phyloP scores from a whole-genome alignment of 306 rosid genomes.

The Geum urbanum region DNA sequence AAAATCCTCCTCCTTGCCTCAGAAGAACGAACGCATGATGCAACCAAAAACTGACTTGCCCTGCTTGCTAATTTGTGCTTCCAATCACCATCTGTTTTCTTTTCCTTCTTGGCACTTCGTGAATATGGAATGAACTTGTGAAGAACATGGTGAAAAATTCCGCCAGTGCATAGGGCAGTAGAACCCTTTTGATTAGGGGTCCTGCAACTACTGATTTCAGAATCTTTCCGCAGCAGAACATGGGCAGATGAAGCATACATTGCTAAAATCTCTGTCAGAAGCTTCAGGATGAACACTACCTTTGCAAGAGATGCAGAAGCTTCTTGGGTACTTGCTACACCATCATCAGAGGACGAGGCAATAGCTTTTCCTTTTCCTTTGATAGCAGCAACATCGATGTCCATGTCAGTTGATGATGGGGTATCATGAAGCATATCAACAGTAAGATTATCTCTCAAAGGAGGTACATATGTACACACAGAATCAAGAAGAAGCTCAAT shows the following conservation, averaged over 20 bases:
- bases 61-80: conserved; percentile 92
- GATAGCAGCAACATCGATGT: conserved; percentile 66
- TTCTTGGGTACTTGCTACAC: conserved; percentile 51
- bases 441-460: conserved; percentile 52
- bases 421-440: conserved; percentile 36
- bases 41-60: conserved; percentile 85
- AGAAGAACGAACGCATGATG: conserved; percentile 87
- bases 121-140: conserved; percentile 66
- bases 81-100: conserved; percentile 89
- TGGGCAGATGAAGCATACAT: conserved; percentile 87
- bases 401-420: conserved; percentile 71
- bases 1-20: conserved; percentile 92
- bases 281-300: conserved; percentile 80
- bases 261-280: conserved; percentile 72
- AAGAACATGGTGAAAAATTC: conserved; percentile 79
- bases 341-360: conserved; percentile 53
- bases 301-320: conserved; percentile 86
- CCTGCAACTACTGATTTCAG: conserved; percentile 61
- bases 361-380: conserved; percentile 92
- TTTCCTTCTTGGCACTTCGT: conserved; percentile 69
- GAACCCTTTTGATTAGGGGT: conserved; percentile 51
- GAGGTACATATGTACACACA: conserved; percentile 60
- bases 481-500: conserved; percentile 87
- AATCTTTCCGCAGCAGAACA: conserved; percentile 83
- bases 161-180: conserved; percentile 46